Evolutionary conservation across 805 yeast genomes (phyloP).

Genomic region (Hanseniaspora lachancei): DNA sequence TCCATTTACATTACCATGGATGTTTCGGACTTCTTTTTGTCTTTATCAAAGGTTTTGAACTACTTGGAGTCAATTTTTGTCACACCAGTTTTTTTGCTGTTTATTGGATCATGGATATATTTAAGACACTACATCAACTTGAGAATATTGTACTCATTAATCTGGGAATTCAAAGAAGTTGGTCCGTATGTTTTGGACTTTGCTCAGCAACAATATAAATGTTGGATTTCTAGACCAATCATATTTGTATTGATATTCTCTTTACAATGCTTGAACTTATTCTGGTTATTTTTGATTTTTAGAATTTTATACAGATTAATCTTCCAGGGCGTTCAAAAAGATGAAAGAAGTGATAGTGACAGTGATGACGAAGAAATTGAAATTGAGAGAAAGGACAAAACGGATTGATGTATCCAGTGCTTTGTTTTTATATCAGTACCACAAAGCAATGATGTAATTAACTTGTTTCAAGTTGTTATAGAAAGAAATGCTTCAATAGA

Average conservation of each 20-base stretch:
- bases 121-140: constrained; percentile 77
- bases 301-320: constrained; percentile 62
- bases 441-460: background rate
- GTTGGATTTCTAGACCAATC: constrained; percentile 88
- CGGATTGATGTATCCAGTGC: background rate
- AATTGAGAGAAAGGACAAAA: constrained; percentile 19
- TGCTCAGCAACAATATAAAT: constrained; percentile 86
- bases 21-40: constrained; percentile 77
- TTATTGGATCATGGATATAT: constrained; percentile 69
- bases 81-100: constrained; percentile 54
- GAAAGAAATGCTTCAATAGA: too few relatives aligned
- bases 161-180: constrained; percentile 74
- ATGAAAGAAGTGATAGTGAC: constrained; percentile 83
- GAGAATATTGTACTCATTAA: constrained; percentile 66
- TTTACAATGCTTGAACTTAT: constrained; percentile 70
- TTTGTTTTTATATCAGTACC: background rate
- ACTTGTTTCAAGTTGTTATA: too few relatives aligned
- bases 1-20: constrained; percentile 92
- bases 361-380: constrained; percentile 35
- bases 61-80: constrained; percentile 59
- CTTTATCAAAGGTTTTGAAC: constrained; percentile 73
- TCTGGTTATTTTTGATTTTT: constrained; percentile 75
- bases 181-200: constrained; percentile 74
- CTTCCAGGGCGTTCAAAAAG: constrained; percentile 47
- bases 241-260: constrained; percentile 67